These are phyloP conservation scores for Myxozyma geophila DNA, from an alignment of 805 yeast genomes.

Conservation along the genomic window DNA sequence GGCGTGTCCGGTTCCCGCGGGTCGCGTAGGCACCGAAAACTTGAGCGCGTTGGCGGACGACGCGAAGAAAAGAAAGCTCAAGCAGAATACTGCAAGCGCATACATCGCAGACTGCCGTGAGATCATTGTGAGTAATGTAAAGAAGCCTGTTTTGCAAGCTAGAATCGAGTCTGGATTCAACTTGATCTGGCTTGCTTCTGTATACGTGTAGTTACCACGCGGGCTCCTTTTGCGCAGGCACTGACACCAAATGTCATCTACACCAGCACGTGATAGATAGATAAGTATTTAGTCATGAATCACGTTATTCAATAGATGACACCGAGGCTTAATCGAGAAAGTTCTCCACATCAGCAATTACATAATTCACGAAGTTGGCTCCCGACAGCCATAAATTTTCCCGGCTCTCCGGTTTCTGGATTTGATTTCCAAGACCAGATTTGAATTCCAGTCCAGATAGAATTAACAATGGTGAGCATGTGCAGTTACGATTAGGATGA, in stretches of 20 bases:
- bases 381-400: constrained; percentile 8
- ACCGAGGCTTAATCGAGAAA: constrained; percentile 9
- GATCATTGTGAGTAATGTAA: neutral
- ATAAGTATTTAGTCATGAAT: neutral
- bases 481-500: too few species aligned
- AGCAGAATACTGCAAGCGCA: neutral
- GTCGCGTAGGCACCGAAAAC: constrained; percentile 32
- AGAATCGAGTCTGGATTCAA: too few species aligned
- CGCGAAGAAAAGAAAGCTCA: neutral
- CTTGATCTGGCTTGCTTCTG: too few species aligned
- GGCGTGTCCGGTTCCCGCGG: constrained; percentile 48
- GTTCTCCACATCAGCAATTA: constrained; percentile 18
- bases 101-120: constrained; percentile 4
- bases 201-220: neutral
- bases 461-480: neutral
- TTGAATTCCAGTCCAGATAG: neutral
- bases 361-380: neutral
- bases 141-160: neutral
- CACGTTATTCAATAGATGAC: constrained; percentile 6
- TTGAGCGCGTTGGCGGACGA: constrained; percentile 30
- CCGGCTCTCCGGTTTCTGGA: neutral
- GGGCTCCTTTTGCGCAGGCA: neutral
- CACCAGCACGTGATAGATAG: neutral
- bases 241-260: neutral
- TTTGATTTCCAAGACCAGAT: neutral